Percentiles rank a stretch among this genome's conserved stretches.
Evolutionary conservation across 2,329 filamentous ascomycete species (phyloP).

Genomic region (Xylariaceae sp.): DNA sequence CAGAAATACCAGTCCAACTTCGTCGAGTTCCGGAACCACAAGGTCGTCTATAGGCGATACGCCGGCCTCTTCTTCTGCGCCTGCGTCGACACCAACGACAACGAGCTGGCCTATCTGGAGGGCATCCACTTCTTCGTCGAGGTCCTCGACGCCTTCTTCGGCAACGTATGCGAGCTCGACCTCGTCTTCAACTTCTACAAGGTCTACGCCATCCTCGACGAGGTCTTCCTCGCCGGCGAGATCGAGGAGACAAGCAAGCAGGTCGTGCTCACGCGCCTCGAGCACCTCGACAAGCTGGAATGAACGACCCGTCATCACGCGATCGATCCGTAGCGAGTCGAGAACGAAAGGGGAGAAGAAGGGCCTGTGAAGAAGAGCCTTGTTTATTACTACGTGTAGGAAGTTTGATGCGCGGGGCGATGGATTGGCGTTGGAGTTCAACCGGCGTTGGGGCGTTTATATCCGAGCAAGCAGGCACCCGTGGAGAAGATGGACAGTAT

Average conservation of each 20-base stretch:
- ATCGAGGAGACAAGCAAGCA: constrained; percentile 99
- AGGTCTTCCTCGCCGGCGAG: constrained; percentile 95
- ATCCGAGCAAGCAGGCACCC: constrained; percentile 5
- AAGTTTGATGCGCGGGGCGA: not conserved
- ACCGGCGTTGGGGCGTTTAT: constrained; percentile 12
- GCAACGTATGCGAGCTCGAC: constrained; percentile 97
- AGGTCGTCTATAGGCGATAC: constrained; percentile 96
- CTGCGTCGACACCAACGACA: constrained; percentile 98
- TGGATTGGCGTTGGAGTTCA: constrained; percentile 11
- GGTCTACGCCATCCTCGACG: constrained; percentile 96
- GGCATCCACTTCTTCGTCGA: constrained; percentile 99
- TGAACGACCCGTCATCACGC: constrained; percentile 41
- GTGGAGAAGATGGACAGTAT: not conserved
- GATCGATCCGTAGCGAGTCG: not conserved
- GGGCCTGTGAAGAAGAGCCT: not conserved
- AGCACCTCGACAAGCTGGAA: constrained; percentile 95
- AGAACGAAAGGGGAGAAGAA: not conserved
- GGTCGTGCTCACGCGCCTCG: constrained; percentile 87
- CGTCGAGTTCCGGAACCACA: constrained; percentile 91
- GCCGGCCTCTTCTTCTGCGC: constrained; percentile 98
- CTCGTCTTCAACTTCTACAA: constrained; percentile 78
- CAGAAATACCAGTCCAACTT: constrained; percentile 99
- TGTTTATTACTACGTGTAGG: not conserved
- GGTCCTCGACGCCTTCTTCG: constrained; percentile 96
- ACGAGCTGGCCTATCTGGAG: constrained; percentile 93